Conservation (phyloP, 2,329 filamentous ascomycete species). For the Coniochaeta pulveracea region DNA sequence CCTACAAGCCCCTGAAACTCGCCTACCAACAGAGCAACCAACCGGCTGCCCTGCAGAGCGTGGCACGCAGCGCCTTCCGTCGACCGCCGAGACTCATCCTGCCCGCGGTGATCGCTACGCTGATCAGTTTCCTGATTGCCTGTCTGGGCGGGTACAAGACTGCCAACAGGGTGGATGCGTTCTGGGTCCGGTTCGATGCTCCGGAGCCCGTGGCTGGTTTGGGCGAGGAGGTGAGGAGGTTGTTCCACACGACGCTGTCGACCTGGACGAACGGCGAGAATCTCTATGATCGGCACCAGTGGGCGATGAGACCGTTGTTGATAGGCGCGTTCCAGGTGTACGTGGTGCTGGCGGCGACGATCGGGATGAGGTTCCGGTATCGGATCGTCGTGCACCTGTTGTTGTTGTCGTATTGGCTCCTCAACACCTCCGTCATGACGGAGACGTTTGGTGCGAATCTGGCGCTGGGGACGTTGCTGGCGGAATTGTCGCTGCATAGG, state of each 20-base stretch:
- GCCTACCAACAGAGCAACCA: slow-evolving; percentile 30
- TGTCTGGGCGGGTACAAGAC: slow-evolving; percentile 35
- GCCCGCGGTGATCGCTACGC: slow-evolving; percentile 36
- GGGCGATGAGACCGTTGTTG: slow-evolving; percentile 37
- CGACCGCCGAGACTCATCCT: slow-evolving; percentile 38
- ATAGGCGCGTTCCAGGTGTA: slow-evolving; percentile 39
- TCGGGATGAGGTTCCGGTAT: slow-evolving; percentile 34
- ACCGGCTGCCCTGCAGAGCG: slow-evolving; percentile 29
- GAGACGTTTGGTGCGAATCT: slow-evolving; percentile 43
- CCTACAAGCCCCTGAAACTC: slow-evolving; percentile 40
- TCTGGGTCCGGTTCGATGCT: slow-evolving; percentile 38
- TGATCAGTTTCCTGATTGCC: slow-evolving; percentile 36
- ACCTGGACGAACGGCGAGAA: slow-evolving; percentile 39
- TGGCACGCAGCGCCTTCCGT: slow-evolving; percentile 41
- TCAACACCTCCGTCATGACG: slow-evolving; percentile 29
- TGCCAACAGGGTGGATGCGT: slow-evolving; percentile 32
- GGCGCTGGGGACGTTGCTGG: slow-evolving; percentile 37
- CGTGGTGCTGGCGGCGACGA: slow-evolving; percentile 31
- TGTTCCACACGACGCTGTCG: slow-evolving; percentile 31
- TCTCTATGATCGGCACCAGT: slow-evolving; percentile 42
- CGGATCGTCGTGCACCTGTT: slow-evolving; percentile 30
- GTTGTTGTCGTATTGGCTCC: slow-evolving; percentile 36
- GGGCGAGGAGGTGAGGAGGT: slow-evolving; percentile 28
- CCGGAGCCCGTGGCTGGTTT: slow-evolving; percentile 29
- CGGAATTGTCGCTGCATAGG: slow-evolving; percentile 34